Evolutionary conservation across 805 yeast genomes (phyloP).

Genomic region (Hanseniaspora singularis): DNA sequence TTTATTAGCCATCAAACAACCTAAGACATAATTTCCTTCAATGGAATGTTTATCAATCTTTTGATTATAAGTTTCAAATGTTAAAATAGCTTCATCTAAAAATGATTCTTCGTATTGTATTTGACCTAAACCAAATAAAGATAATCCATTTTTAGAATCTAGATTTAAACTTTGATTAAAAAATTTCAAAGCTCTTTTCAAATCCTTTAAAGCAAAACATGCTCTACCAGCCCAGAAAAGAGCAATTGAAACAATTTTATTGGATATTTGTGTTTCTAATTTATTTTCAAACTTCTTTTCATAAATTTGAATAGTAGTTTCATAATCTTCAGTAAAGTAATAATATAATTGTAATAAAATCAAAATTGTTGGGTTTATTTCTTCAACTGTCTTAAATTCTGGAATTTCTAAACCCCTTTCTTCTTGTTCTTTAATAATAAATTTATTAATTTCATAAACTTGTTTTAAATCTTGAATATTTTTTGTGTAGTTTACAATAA

Average conservation of each 20-base stretch:
- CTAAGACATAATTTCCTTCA: constrained; percentile 67
- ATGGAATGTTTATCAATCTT: constrained; percentile 35
- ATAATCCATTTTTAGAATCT: constrained; percentile 52
- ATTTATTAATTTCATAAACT: constrained; percentile 19
- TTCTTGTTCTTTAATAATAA: constrained; percentile 19
- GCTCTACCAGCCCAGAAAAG: constrained; percentile 81
- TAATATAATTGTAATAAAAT: constrained; percentile 57
- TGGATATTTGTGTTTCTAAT: constrained; percentile 26
- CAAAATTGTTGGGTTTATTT: constrained; percentile 43
- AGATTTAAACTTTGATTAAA: constrained; percentile 61
- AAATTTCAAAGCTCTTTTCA: constrained; percentile 53
- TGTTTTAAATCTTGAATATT: constrained; percentile 40
- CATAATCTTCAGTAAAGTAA: constrained; percentile 55
- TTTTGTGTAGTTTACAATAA: constrained; percentile 43
- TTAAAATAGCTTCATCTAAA: constrained; percentile 69
- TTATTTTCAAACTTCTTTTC: constrained; percentile 36
- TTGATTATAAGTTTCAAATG: constrained; percentile 66
- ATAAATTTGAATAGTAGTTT: constrained; percentile 45
- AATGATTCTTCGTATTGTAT: constrained; percentile 65
- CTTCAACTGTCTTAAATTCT: constrained; percentile 34
- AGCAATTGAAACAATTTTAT: constrained; percentile 45
- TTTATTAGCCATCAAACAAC: constrained; percentile 55
- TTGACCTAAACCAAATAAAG: constrained; percentile 77
- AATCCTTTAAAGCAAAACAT: constrained; percentile 47
- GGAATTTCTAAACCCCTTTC: constrained; percentile 26